These are phyloP conservation scores for Sinapis alba DNA, from an alignment of 441 rosid genomes.

Conservation along the genomic window DNA sequence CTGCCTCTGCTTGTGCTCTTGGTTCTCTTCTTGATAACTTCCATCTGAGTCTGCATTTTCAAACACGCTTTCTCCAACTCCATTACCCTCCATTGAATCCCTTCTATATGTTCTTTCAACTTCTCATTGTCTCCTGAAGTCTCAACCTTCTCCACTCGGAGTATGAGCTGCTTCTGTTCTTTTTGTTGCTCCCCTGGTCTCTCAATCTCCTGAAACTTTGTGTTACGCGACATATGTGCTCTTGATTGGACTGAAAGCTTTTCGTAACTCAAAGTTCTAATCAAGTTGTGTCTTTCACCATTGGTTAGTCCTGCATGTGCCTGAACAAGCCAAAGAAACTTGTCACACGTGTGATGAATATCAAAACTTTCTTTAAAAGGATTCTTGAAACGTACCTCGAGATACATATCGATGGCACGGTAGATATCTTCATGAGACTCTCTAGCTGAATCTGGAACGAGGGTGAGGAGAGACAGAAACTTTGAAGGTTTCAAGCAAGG, in stretches of 20 bases:
- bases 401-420: slow-evolving; percentile 68
- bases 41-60: slow-evolving; percentile 80
- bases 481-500: slow-evolving; percentile 66
- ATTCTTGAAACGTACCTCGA: slow-evolving; percentile 57
- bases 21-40: slow-evolving; percentile 65
- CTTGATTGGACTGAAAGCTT: slow-evolving; percentile 66
- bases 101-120: slow-evolving; percentile 59
- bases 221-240: slow-evolving; percentile 56
- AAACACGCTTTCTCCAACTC: slow-evolving; percentile 78
- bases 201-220: slow-evolving; percentile 54
- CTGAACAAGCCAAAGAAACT: slow-evolving; percentile 33
- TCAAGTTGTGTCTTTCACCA: slow-evolving; percentile 63
- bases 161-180: slow-evolving; percentile 45
- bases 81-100: slow-evolving; percentile 80
- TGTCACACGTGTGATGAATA: slow-evolving; percentile 4
- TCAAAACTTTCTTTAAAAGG: slow-evolving; percentile 8
- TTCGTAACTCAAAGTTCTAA: slow-evolving; percentile 54
- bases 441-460: slow-evolving; percentile 71
- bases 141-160: slow-evolving; percentile 54
- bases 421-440: slow-evolving; percentile 64
- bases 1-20: slow-evolving; percentile 45
- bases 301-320: slow-evolving; percentile 67
- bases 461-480: slow-evolving; percentile 58
- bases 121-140: slow-evolving; percentile 47
- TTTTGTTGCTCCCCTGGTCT: slow-evolving; percentile 39